Base-by-base conservation (phyloP, 2,329 filamentous ascomycete species). In the Chalaropsis ovoidea region DNA sequence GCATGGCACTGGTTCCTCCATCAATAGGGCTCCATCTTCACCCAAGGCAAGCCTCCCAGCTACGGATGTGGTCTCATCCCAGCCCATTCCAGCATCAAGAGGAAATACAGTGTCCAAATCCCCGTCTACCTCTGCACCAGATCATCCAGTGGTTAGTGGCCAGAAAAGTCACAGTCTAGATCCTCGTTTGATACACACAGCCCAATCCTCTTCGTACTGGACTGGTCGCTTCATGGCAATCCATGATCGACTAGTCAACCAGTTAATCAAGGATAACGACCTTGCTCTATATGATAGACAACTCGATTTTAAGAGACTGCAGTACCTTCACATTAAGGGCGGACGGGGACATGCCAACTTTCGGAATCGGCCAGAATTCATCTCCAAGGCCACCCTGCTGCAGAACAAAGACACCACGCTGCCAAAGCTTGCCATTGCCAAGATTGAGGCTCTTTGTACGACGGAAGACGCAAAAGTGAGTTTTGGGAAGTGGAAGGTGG, bases 211-310 rank as follows among this genome's bases (percentile, higher is more conserved):
- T 1, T 72, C 76, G 2, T 87, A 85, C 72, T 88, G 85, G 85
- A 76, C 78, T 11, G 85, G 85, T 19, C 81, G 85, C 47, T 86
- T 86, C 71, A 74, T 79, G 62, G 74, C 81, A 1, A 73, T 86
- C 0, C 77, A 81, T 62, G 84, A 87, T 72, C 78, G 47, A 17
- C 49, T 65, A 31, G 66, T 65, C 41, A 77, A 27, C 19, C 63
- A 67, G 63, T 31, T 67, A 27, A 65, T 67, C 54, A 60, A 67
- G 31, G 43, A 67, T 19, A 47, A 67, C 39, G 61, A 63, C 27
- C 60, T 67, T 42, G 66, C 60, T 42, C 41, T 67, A 24, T 67
- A 67, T 52, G 63, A 67, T n/a, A 62, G 60, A 61, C 63, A 58
- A 13, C 63, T 60, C 22, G 63, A 63, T 35, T 65, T 52, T 35